Base-by-base conservation (phyloP, 164 flowering plant genomes). In the Stephania japonica region DNA sequence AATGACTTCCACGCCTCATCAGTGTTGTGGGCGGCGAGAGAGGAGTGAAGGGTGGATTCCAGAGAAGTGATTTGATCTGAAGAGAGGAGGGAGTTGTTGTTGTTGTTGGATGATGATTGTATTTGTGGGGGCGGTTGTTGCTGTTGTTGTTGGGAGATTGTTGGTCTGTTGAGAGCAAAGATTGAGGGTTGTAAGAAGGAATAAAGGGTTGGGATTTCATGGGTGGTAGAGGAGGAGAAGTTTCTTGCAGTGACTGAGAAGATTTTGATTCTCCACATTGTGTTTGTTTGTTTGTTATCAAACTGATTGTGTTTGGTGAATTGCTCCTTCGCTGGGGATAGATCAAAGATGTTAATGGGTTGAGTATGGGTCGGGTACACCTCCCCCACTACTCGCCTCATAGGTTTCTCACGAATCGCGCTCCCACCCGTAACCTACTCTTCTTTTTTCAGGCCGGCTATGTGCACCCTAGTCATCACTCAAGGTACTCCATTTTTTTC, bases 1-100 rank as follows among this genome's bases (percentile, higher is more conserved):
- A 95, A 95, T 44, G 90, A 87, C 73, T 87, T 91, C 99, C 99
- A 95, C 10, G 97, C 99, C 67, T 87, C 92, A 75, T 93, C 99
- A 12, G 91, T 91, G 81, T 86, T 63, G 73, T 73, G 63, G 70
- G 78, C 70, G 53, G 79, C 23, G 41, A 94, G 86, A 24, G 92
- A 90, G 9, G 72, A 24, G 38, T 86, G 84, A 59, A 90, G 88
- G 65, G 82, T 70, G 68, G 87, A n/a, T 75, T 87, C 87, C 2
- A 90, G 80, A 42, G 75, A 41, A 67, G 82, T n/a, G 66, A 72
- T 81, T 23, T 76, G 78, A 25, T 86, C 84, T 75, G 42, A 83
- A 76, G 88, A 73, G 43, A 85, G 82, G 80, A 32, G 38, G 2
- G 38, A 32, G 38, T 80, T 62, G 72, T 81, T 67, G 38, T 80